Base-by-base conservation (phyloP, 257 asterid species). In the Voacanga thouarsii region DNA sequence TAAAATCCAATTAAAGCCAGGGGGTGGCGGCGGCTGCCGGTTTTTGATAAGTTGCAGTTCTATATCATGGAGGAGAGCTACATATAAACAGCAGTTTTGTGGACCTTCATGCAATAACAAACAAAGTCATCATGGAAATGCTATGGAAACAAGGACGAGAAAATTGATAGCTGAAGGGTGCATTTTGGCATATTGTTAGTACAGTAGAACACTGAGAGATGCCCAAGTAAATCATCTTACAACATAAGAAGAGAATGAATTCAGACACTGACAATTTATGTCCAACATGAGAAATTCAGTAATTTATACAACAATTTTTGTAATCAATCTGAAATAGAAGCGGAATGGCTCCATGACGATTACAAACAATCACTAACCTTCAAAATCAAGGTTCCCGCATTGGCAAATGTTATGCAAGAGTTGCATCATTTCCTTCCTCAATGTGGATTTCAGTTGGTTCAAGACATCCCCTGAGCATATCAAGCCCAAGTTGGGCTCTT, bases 401-500 rank as follows among this genome's bases (percentile, higher is more conserved):
- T 2, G 5, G 18, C 49, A 74, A 74, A 74, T 12, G 56, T n/a
- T n/a, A n/a, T 15, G 56, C 59, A 73, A 26, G 50, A 70, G 24
- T 47, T 11, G 19, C 24, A 59, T 55, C 75, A 63, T 77, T 51
- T 53, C 56, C 60, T 43, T 83, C 82, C 65, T 79, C 79, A 18
- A 88, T 21, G 41, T 82, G 74, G 77, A 89, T 89, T 88, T 91
- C 90, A 33, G 93, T 86, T 19, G 97, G 96, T 71, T 83, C 26
- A 30, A 88, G 97, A 83, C 92, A 86, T 14, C 87, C 83, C 74
- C 97, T 80, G 73, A 89, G 89, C 15, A 90, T 79, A 75, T 92
- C 96, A 28, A 87, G 92, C 28, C 97, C 97, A 6, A 92, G 92
- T 84, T 92, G 95, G 41, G 91, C 93, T 84, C 97, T 88, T 83